Conservation (phyloP, 495 filamentous ascomycete species). For the Paragyromitra xinjiangensis region DNA sequence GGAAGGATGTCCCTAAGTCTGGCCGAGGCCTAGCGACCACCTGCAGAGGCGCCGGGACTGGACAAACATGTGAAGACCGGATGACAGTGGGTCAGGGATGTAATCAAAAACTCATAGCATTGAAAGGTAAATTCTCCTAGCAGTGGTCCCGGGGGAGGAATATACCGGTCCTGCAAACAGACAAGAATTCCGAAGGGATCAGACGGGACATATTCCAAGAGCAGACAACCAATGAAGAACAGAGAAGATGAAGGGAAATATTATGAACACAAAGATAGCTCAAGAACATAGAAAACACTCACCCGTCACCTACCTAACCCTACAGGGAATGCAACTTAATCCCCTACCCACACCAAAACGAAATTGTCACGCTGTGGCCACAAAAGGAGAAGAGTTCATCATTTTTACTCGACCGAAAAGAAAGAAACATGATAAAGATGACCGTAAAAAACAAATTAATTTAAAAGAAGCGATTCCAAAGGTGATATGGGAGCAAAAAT, state of each 20-base stretch:
- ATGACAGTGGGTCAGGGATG: neutral
- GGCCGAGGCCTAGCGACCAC: neutral
- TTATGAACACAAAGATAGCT: neutral
- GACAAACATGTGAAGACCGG: conserved; percentile 5
- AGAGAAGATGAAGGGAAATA: neutral
- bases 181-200: neutral
- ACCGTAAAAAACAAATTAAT: conserved; percentile 48
- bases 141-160: neutral
- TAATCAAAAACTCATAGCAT: conserved; percentile 3
- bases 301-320: conserved; percentile 4
- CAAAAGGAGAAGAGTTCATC: conserved; percentile 19
- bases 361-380: conserved; percentile 12
- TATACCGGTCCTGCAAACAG: neutral
- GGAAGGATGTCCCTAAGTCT: neutral
- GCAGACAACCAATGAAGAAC: conserved; percentile 5
- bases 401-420: conserved; percentile 27
- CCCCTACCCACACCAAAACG: conserved; percentile 1
- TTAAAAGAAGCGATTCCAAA: conserved; percentile 53
- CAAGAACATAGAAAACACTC: neutral
- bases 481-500: conserved; percentile 54
- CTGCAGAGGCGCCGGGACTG: neutral
- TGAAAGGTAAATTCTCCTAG: neutral
- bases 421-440: conserved; percentile 15
- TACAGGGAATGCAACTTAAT: conserved; percentile 2
- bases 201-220: neutral